Evolutionary conservation across 2,329 filamentous ascomycete genomes (phyloP).

Genomic region (Pleurostoma richardsiae): DNA sequence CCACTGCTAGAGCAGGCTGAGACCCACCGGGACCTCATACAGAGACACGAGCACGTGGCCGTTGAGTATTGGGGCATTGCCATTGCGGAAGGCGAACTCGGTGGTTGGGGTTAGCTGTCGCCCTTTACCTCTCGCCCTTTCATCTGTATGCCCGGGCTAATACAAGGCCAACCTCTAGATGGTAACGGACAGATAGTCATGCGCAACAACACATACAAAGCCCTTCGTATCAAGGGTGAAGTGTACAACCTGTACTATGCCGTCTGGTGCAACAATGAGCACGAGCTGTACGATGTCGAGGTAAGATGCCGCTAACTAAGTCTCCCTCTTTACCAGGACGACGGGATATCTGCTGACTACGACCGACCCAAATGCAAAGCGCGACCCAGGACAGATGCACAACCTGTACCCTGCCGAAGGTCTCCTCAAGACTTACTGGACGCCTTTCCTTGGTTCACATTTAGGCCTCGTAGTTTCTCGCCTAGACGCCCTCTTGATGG

Average conservation of each 20-base stretch:
- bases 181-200: slow-evolving; percentile 4
- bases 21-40: neutral
- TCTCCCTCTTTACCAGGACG: neutral
- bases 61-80: slow-evolving; percentile 40
- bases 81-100: slow-evolving; percentile 20
- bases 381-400: slow-evolving; percentile 8
- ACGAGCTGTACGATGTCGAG: slow-evolving; percentile 56
- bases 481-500: slow-evolving; percentile 14
- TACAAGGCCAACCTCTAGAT: neutral
- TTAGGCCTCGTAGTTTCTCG: slow-evolving; percentile 6
- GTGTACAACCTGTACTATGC: slow-evolving; percentile 56
- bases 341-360: neutral
- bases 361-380: neutral
- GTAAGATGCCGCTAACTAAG: slow-evolving; percentile 22
- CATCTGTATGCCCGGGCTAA: neutral
- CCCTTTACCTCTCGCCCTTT: neutral
- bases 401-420: slow-evolving; percentile 3
- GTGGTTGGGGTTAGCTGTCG: slow-evolving; percentile 3
- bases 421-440: slow-evolving; percentile 10
- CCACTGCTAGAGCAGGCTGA: slow-evolving; percentile 10
- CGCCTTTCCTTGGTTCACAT: neutral
- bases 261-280: slow-evolving; percentile 61
- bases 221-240: slow-evolving; percentile 40
- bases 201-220: slow-evolving; percentile 44
- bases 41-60: slow-evolving; percentile 39